Conservation (phyloP, 1,284 basidiomycete genomes). For the Moesziomyces globuligerus region DNA sequence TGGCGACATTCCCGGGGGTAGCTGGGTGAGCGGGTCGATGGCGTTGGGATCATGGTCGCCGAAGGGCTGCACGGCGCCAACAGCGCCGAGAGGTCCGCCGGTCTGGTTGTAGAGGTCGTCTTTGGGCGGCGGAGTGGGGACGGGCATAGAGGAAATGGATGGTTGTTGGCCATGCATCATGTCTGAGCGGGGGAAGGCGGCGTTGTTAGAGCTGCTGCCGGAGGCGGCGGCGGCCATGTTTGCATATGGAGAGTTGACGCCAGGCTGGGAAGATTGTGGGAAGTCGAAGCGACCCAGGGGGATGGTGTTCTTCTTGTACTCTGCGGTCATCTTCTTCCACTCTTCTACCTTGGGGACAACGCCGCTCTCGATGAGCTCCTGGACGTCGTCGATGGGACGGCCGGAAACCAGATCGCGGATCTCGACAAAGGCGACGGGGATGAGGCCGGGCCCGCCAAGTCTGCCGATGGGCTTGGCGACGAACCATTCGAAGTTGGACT, state of each 20-base stretch:
- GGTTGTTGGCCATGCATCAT: conserved; percentile 21
- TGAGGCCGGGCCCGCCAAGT: conserved; percentile 92
- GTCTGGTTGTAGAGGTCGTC: conserved; percentile 37
- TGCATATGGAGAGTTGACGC: conserved; percentile 40
- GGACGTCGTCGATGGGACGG: conserved; percentile 73
- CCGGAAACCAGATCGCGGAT: conserved; percentile 89
- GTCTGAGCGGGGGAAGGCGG: conserved; percentile 7
- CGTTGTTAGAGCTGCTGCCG: conserved; percentile 26
- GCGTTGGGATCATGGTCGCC: conserved; percentile 13
- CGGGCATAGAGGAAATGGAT: conserved; percentile 32
- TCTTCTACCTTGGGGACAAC: conserved; percentile 94
- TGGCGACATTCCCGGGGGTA: conserved; percentile 57
- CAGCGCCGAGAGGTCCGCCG: conserved; percentile 21
- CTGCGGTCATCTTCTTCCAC: conserved; percentile 94
- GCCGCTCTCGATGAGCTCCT: conserved; percentile 81
- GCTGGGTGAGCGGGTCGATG: conserved; percentile 44
- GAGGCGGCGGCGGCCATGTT: conserved; percentile 39
- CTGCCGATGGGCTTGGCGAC: conserved; percentile 89
- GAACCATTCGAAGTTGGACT: conserved; percentile 70
- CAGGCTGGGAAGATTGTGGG: conserved; percentile 29
- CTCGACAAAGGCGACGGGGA: conserved; percentile 95
- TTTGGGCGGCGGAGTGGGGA: conserved; percentile 44
- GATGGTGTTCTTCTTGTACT: conserved; percentile 95
- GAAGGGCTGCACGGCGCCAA: conserved; percentile 17
- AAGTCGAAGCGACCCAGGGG: conserved; percentile 76